Evolutionary conservation across 2,329 filamentous ascomycete species (phyloP).

Genomic region (Neonectria sp.): DNA sequence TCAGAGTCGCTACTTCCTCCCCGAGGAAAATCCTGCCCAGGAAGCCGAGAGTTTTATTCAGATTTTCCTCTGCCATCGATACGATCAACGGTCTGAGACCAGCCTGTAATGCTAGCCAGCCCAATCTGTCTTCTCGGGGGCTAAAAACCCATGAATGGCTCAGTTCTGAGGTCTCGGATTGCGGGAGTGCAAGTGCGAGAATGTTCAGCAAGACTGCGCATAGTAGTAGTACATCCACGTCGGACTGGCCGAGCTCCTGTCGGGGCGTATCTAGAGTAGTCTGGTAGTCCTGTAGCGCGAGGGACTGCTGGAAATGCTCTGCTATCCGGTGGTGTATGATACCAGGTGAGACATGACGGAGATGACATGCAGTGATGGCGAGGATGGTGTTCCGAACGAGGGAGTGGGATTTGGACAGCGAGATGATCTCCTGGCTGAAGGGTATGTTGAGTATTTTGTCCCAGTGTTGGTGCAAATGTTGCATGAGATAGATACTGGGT

Average conservation of each 20-base stretch:
- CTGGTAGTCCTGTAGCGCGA: slow-evolving; percentile 17
- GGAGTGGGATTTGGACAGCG: slow-evolving; percentile 3
- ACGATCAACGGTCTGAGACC: slow-evolving; percentile 21
- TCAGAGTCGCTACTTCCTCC: background rate
- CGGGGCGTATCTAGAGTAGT: background rate
- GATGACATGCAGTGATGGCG: slow-evolving; percentile 20
- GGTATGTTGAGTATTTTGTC: slow-evolving; percentile 9
- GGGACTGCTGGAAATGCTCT: slow-evolving; percentile 22
- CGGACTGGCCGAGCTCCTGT: background rate
- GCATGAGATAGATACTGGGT: slow-evolving; percentile 9
- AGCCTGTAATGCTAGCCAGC: slow-evolving; percentile 20
- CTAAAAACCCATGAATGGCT: slow-evolving; percentile 20
- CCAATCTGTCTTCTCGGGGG: slow-evolving; percentile 4
- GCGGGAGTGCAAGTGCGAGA: slow-evolving; percentile 15
- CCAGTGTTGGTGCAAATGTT: slow-evolving; percentile 19
- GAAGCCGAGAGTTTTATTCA: background rate
- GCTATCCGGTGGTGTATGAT: slow-evolving; percentile 20
- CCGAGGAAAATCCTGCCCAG: slow-evolving; percentile 17
- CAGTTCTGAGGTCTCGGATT: background rate
- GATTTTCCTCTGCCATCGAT: slow-evolving; percentile 6
- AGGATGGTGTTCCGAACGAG: slow-evolving; percentile 19
- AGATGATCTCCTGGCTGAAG: slow-evolving; percentile 17
- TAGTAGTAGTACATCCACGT: slow-evolving; percentile 11
- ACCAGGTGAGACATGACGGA: slow-evolving; percentile 16
- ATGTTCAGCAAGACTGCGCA: slow-evolving; percentile 16